A percentile compares a stretch with the other conserved stretches of the same genome.
Evolutionary conservation across 164 flowering plant species (phyloP).

Genomic region (Stephania yunnanensis): DNA sequence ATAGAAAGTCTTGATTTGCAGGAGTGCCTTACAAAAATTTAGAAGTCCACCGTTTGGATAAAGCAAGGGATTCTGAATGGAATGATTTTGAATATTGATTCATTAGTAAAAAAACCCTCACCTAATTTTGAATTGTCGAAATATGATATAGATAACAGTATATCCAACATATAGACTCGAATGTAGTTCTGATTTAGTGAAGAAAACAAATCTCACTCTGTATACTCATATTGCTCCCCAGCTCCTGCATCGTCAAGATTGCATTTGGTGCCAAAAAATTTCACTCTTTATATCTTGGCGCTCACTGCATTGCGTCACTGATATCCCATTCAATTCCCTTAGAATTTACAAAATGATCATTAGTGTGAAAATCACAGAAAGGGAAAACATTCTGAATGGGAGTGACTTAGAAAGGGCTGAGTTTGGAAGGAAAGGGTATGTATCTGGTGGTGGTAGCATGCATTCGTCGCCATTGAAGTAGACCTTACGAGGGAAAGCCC

Average conservation of each 20-base stretch:
- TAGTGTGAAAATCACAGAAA: constrained; percentile 22
- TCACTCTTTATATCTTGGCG: neutral
- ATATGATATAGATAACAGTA: no score
- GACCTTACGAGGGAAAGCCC: constrained; percentile 79
- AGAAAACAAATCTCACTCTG: neutral
- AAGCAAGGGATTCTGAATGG: no score
- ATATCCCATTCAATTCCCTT: neutral
- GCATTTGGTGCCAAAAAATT: neutral
- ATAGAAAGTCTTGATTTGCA: no score
- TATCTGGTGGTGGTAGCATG: constrained; percentile 70
- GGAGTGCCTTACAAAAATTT: no score
- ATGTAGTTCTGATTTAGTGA: neutral
- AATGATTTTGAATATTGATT: no score
- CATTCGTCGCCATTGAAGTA: constrained; percentile 89
- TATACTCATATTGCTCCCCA: neutral
- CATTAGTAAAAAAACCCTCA: no score
- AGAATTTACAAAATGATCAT: constrained; percentile 21
- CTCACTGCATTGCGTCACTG: neutral
- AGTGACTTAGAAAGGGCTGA: constrained; percentile 27
- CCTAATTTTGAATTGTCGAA: no score
- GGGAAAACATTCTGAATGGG: constrained; percentile 14
- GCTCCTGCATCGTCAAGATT: neutral
- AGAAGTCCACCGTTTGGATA: no score
- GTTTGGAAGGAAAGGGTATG: constrained; percentile 69
- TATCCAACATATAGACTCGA: no score